These are phyloP conservation scores for Deuterostichococcus epilithicus DNA, from an alignment of 139 green algal genomes.

Conservation along the genomic window DNA sequence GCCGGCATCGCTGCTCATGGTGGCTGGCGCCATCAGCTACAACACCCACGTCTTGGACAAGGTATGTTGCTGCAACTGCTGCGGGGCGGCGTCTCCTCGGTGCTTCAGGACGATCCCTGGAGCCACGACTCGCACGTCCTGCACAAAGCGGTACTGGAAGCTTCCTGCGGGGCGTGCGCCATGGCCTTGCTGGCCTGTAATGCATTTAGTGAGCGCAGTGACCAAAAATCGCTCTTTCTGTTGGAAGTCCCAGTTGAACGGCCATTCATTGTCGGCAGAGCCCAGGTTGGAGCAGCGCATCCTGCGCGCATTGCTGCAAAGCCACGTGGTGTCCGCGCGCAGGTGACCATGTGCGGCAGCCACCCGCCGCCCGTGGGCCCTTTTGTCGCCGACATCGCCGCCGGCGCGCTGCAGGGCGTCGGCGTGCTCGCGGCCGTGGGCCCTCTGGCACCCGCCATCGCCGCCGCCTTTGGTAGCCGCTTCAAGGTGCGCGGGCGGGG, in stretches of 20 bases:
- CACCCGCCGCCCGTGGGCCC: conserved; percentile 7
- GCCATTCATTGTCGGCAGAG: no score
- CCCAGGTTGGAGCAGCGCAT: no score
- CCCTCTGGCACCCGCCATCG: conserved; percentile 13
- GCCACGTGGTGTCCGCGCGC: not conserved
- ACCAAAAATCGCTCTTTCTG: no score
- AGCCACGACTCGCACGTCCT: no score
- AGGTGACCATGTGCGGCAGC: not conserved
- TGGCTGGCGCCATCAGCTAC: not conserved
- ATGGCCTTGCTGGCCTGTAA: no score
- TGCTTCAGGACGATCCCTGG: no score
- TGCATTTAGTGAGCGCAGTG: no score
- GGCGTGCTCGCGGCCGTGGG: not conserved
- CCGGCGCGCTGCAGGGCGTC: conserved; percentile 20
- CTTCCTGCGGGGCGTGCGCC: no score
- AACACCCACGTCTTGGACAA: conserved; percentile 9
- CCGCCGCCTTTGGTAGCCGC: not conserved
- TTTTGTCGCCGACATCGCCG: conserved; percentile 6
- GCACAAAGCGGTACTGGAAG: no score
- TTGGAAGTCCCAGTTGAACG: no score
- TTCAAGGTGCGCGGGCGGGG: conserved; percentile 5
- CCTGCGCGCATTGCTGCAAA: no score
- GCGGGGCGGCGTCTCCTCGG: no score
- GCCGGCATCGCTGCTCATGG: not conserved
- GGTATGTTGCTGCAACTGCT: not conserved